Conservation (phyloP, 768 basidiomycete genomes). For the Boletus sp. region DNA sequence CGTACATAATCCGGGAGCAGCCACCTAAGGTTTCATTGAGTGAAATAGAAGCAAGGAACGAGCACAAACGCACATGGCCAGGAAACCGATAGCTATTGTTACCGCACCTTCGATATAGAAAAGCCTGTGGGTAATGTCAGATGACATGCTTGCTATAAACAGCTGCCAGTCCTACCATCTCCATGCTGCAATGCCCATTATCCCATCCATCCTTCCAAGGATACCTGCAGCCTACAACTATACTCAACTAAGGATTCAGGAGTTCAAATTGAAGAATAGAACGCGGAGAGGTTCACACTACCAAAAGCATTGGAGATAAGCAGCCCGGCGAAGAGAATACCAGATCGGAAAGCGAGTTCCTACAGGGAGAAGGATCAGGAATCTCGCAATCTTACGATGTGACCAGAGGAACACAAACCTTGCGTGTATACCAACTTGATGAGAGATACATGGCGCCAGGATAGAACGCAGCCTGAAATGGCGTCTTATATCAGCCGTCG, state of each 20-base stretch:
- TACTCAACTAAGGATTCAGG: background rate
- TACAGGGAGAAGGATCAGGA: conserved; percentile 15
- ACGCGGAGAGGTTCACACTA: conserved; percentile 39
- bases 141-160: background rate
- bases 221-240: conserved; percentile 71
- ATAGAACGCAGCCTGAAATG: conserved; percentile 54
- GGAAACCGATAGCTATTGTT: conserved; percentile 58
- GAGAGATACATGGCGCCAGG: conserved; percentile 48
- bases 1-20: conserved; percentile 59
- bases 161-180: conserved; percentile 45
- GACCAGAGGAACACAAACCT: conserved; percentile 3
- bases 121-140: conserved; percentile 42
- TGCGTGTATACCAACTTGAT: conserved; percentile 26
- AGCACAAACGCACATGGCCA: conserved; percentile 42
- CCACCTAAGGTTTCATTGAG: conserved; percentile 40
- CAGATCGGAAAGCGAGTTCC: conserved; percentile 65
- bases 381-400: background rate
- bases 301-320: conserved; percentile 69
- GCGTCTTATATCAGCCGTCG: background rate
- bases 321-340: conserved; percentile 56
- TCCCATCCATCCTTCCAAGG: conserved; percentile 65
- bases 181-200: conserved; percentile 66
- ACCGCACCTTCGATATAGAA: conserved; percentile 72
- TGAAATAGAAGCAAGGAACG: background rate
- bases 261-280: background rate